Evolutionary conservation across 345 rosid species (phyloP).

Genomic region (Dimocarpus longan): DNA sequence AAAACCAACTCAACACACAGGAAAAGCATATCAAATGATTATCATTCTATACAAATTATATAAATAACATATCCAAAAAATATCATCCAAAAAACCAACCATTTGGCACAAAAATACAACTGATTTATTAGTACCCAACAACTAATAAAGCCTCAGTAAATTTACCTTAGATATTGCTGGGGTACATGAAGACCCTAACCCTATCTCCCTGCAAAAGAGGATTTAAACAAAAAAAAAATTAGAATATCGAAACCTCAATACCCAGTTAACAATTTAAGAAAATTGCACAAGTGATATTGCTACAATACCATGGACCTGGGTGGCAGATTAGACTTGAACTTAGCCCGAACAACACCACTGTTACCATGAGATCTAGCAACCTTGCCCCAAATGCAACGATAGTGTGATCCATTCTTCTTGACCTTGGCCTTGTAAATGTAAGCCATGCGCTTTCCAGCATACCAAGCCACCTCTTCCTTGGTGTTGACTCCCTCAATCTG

Average conservation of each 20-base stretch:
- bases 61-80: no score
- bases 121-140: not conserved
- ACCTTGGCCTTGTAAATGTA: slow-evolving; percentile 93
- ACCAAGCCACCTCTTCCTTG: slow-evolving; percentile 82
- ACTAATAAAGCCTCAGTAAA: not conserved
- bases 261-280: not conserved
- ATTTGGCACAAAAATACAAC: not conserved
- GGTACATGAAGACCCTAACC: slow-evolving; percentile 97
- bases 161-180: slow-evolving; percentile 86
- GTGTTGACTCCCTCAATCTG: slow-evolving; percentile 95
- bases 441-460: slow-evolving; percentile 85
- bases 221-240: not conserved
- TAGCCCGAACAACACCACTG: slow-evolving; percentile 88
- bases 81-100: not conserved
- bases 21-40: not conserved
- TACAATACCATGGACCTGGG: slow-evolving; percentile 79
- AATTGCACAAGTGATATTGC: not conserved
- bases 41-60: not conserved
- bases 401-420: slow-evolving; percentile 79
- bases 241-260: not conserved
- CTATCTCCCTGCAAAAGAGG: slow-evolving; percentile 56
- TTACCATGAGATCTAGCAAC: slow-evolving; percentile 89
- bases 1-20: not conserved
- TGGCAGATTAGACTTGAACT: slow-evolving; percentile 87
- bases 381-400: slow-evolving; percentile 97